Evolutionary conservation across 768 basidiomycete genomes (phyloP).

Genomic region (Mycena maculata): DNA sequence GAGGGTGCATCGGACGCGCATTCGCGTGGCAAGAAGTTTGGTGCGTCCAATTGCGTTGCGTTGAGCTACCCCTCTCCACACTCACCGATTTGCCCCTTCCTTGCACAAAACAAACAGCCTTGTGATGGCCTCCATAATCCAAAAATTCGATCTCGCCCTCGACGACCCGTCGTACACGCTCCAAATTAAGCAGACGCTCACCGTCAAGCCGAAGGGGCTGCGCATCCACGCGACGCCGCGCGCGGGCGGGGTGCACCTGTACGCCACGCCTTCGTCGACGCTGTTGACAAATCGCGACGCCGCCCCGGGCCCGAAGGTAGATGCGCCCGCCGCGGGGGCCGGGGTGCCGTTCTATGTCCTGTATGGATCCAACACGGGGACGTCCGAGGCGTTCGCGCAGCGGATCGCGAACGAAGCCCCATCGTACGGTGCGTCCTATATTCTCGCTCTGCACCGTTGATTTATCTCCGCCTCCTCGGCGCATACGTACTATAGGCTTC

Average conservation of each 20-base stretch:
- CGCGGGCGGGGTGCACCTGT: constrained; percentile 31
- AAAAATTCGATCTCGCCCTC: constrained; percentile 58
- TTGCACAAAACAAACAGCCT: constrained; percentile 35
- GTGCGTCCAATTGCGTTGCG: no score
- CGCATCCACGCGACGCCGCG: constrained; percentile 53
- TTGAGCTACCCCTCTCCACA: background rate
- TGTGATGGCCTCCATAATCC: constrained; percentile 53
- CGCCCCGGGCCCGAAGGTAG: background rate
- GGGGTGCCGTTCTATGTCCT: constrained; percentile 51
- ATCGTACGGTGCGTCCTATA: constrained; percentile 49
- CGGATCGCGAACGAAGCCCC: constrained; percentile 53
- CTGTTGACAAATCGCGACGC: constrained; percentile 25
- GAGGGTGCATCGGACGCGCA: constrained; percentile 51
- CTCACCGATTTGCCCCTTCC: background rate
- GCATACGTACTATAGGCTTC: constrained; percentile 47
- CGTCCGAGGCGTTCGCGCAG: constrained; percentile 61
- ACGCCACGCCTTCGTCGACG: constrained; percentile 32
- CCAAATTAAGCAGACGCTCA: constrained; percentile 56
- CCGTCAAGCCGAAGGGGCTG: constrained; percentile 59
- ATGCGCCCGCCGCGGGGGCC: background rate
- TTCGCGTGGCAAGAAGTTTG: constrained; percentile 62
- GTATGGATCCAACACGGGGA: constrained; percentile 62
- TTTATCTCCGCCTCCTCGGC: background rate
- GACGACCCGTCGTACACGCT: constrained; percentile 58
- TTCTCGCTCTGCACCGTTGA: no score